Percentiles rank a stretch among this genome's conserved stretches.
These are phyloP conservation scores for Canariomyces notabilis DNA, from an alignment of 2,329 filamentous ascomycete genomes.

Conservation along the genomic window DNA sequence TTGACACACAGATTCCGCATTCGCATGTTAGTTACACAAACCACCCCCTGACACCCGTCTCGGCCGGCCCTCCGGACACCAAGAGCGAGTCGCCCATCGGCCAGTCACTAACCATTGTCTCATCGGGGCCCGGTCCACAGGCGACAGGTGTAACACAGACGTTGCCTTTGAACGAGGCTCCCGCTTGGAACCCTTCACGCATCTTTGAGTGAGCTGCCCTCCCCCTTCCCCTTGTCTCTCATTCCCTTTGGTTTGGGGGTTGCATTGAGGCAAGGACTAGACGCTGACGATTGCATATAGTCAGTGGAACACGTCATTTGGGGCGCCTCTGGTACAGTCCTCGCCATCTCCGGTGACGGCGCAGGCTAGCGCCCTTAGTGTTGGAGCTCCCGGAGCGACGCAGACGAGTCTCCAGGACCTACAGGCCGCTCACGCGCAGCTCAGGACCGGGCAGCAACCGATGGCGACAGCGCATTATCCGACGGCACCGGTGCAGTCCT, in stretches of 20 bases:
- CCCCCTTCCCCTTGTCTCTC: too few species aligned
- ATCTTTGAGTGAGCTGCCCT: slow-evolving; percentile 95
- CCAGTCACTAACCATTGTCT: slow-evolving; percentile 68
- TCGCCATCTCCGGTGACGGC: slow-evolving; percentile 37
- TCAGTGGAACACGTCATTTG: slow-evolving; percentile 94
- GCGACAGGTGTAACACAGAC: slow-evolving; percentile 47
- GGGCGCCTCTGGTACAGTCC: slow-evolving; percentile 56
- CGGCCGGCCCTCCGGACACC: slow-evolving; percentile 64
- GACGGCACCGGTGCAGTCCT: slow-evolving; percentile 49
- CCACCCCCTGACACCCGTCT: slow-evolving; percentile 76
- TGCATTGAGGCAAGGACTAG: slow-evolving; percentile 1
- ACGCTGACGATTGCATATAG: slow-evolving; percentile 44
- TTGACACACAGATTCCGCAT: slow-evolving; percentile 48
- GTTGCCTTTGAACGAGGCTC: slow-evolving; percentile 58
- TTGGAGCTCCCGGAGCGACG: slow-evolving; percentile 49
- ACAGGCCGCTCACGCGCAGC: slow-evolving; percentile 41
- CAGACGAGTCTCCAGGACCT: slow-evolving; percentile 53
- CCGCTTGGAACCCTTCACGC: slow-evolving; percentile 76
- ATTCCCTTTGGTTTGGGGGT: slow-evolving; percentile 26
- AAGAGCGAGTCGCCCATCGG: slow-evolving; percentile 68
- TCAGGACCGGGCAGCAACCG: slow-evolving; percentile 42
- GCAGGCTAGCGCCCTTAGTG: slow-evolving; percentile 48
- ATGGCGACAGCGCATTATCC: slow-evolving; percentile 49
- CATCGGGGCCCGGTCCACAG: slow-evolving; percentile 51
- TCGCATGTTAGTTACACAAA: slow-evolving; percentile 61